phyloP scores from a whole-genome alignment of 805 yeast species.

The Candida boleticola region DNA sequence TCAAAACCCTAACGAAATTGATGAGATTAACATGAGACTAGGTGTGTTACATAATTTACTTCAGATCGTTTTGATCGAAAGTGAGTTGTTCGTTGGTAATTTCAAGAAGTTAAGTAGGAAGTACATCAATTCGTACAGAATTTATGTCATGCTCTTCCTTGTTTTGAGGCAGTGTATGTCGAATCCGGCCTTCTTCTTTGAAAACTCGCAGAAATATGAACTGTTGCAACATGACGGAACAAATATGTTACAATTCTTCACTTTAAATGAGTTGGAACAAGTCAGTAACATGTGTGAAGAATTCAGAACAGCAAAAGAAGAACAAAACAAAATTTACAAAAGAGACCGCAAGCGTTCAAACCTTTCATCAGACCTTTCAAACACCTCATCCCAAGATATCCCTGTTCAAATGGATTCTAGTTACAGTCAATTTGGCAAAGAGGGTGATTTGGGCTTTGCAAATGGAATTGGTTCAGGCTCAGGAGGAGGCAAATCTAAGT shows the following conservation, averaged over 20 bases:
- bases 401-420: constrained; percentile 12
- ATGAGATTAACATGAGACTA: constrained; percentile 19
- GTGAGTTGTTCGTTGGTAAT: constrained; percentile 43
- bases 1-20: constrained; percentile 9
- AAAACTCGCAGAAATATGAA: constrained; percentile 14
- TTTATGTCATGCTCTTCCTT: constrained; percentile 40
- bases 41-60: constrained; percentile 33
- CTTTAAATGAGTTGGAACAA: constrained; percentile 33
- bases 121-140: constrained; percentile 39
- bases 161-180: constrained; percentile 41
- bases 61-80: constrained; percentile 30
- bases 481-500: not conserved
- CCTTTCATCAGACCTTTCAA: constrained; percentile 8
- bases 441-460: not conserved
- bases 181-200: constrained; percentile 35
- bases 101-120: constrained; percentile 35
- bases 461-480: not conserved
- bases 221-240: constrained; percentile 34
- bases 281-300: constrained; percentile 38
- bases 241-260: constrained; percentile 37
- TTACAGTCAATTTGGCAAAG: constrained; percentile 7
- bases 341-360: not conserved
- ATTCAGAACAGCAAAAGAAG: constrained; percentile 35
- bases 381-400: constrained; percentile 16
- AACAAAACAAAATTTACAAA: constrained; percentile 10